Conservation (phyloP, 2,329 filamentous ascomycete genomes). For the Cladosporium sp. region DNA sequence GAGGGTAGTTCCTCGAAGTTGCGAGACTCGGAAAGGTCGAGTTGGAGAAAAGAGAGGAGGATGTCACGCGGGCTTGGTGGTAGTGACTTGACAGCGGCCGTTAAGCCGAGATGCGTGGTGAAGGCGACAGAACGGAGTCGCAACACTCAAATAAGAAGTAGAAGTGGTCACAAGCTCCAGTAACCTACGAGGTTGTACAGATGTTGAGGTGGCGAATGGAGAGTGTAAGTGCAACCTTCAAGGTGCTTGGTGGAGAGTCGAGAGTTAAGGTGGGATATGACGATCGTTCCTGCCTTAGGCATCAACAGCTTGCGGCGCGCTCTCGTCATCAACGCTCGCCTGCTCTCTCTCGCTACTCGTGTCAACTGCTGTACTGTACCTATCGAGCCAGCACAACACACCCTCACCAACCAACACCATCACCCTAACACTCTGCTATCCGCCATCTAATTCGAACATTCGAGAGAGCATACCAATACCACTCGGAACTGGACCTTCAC, state of each 20-base stretch:
- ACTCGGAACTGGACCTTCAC: not conserved
- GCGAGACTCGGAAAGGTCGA: not conserved
- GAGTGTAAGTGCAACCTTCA: not conserved
- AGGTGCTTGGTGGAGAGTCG: not conserved
- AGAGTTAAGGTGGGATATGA: conserved; percentile 3
- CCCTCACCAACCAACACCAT: conserved; percentile 17
- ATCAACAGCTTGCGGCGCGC: not conserved
- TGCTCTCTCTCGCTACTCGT: conserved; percentile 5
- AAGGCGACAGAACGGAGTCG: not conserved
- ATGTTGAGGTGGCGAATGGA: not conserved
- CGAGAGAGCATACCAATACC: not conserved
- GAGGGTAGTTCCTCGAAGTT: not conserved
- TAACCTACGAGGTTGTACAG: not conserved
- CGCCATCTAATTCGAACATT: not conserved
- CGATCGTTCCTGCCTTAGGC: not conserved
- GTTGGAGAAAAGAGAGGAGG: not conserved
- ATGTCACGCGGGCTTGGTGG: conserved; percentile 8
- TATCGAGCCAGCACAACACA: not conserved
- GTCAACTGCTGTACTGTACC: not conserved
- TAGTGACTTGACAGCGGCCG: not conserved
- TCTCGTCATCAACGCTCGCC: not conserved
- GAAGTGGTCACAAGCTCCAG: not conserved
- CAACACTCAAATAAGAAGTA: not conserved
- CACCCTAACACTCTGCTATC: conserved; percentile 8
- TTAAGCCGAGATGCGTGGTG: not conserved